These are phyloP conservation scores for Arachis stenosperma DNA, from an alignment of 306 rosid genomes.

Conservation along the genomic window DNA sequence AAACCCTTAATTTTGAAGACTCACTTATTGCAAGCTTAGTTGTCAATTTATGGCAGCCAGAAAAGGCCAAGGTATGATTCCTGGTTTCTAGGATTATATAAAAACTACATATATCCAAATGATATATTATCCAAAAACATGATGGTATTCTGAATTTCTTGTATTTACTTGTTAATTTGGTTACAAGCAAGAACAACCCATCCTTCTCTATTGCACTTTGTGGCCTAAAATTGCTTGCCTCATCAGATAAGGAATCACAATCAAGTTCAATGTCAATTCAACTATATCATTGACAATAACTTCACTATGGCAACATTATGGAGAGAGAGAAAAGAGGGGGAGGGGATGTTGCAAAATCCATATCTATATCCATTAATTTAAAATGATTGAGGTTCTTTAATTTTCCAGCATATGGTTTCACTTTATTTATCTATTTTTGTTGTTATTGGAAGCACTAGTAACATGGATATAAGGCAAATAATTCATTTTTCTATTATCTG, in stretches of 20 bases:
- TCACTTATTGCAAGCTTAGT: background rate
- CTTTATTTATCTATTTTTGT: constrained; percentile 3
- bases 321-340: background rate
- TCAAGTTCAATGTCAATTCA: constrained; percentile 38
- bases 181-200: background rate
- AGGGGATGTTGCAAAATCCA: background rate
- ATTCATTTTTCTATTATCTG: constrained; percentile 5
- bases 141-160: background rate
- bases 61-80: constrained; percentile 23
- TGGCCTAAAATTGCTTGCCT: constrained; percentile 19
- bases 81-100: constrained; percentile 8
- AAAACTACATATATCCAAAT: constrained; percentile 3
- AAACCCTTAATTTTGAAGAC: background rate
- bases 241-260: constrained; percentile 27
- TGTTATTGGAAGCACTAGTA: background rate
- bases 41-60: constrained; percentile 16
- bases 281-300: constrained; percentile 20
- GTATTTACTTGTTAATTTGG: constrained; percentile 5
- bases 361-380: constrained; percentile 8
- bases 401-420: constrained; percentile 16
- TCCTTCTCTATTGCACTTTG: constrained; percentile 18
- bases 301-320: constrained; percentile 4
- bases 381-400: background rate
- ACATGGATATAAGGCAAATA: constrained; percentile 29
- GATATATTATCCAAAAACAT: background rate